These are phyloP conservation scores for Desmodesmus armatus DNA, from an alignment of 139 green algal genomes.

Conservation along the genomic window DNA sequence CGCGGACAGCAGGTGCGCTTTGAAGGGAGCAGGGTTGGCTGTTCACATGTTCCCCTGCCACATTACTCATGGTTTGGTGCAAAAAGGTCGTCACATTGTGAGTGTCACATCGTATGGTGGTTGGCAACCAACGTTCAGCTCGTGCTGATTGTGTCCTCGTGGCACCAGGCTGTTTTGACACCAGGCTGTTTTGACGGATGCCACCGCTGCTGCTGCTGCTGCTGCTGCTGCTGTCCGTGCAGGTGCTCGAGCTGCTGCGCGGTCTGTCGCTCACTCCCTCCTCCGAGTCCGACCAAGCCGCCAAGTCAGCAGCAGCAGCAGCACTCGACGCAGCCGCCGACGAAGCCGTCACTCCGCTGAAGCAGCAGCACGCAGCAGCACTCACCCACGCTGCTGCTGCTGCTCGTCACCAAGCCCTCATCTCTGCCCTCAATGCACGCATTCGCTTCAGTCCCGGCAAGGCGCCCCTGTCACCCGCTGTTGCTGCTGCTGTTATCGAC, in stretches of 20 bases:
- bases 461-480: not conserved
- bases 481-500: not conserved
- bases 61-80: too few species aligned
- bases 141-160: too few species aligned
- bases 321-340: conserved; percentile 37
- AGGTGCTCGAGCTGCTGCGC: conserved; percentile 37
- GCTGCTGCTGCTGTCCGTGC: not conserved
- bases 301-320: conserved; percentile 26
- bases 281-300: not conserved
- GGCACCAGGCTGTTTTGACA: too few species aligned
- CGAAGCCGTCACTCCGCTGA: conserved; percentile 4
- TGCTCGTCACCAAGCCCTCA: conserved; percentile 7
- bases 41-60: too few species aligned
- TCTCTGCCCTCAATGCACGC: not conserved
- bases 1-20: conserved; percentile 37
- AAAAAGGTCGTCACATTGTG: too few species aligned
- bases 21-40: too few species aligned
- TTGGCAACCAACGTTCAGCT: too few species aligned
- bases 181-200: not conserved
- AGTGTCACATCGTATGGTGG: too few species aligned
- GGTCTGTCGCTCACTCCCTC: conserved; percentile 5
- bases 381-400: conserved; percentile 7
- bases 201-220: not conserved
- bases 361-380: conserved; percentile 12
- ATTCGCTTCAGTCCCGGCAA: conserved; percentile 22